Evolutionary conservation across 352 stramenopile species (phyloP).

Genomic region (Phytophthora sansomeana): DNA sequence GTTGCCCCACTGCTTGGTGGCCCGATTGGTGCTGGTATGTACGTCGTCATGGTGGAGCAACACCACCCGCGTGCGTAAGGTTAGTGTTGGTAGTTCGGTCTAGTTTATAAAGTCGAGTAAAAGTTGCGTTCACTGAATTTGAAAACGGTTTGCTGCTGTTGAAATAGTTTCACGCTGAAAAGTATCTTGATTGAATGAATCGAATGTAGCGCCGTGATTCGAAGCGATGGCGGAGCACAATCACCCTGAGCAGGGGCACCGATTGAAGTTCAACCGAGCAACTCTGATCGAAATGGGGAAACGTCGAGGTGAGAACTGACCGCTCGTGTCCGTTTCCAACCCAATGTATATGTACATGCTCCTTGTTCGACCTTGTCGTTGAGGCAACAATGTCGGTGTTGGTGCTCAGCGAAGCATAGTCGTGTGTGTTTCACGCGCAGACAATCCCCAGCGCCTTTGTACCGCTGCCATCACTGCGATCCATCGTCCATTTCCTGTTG

Average conservation of each 20-base stretch:
- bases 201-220: neutral
- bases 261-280: conserved; percentile 18
- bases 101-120: conserved; percentile 30
- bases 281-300: neutral
- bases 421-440: conserved; percentile 14
- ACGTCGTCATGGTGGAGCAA: conserved; percentile 43
- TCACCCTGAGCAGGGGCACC: conserved; percentile 6
- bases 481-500: conserved; percentile 15
- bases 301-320: neutral
- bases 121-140: conserved; percentile 21
- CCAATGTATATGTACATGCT: no score
- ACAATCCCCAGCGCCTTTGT: conserved; percentile 9
- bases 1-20: conserved; percentile 48
- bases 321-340: no score
- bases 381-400: conserved; percentile 33
- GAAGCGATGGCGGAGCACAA: neutral
- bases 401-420: conserved; percentile 26
- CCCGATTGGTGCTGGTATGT: conserved; percentile 39
- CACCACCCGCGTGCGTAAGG: conserved; percentile 34
- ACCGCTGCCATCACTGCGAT: conserved; percentile 6
- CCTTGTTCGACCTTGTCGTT: conserved; percentile 9
- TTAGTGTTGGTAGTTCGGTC: neutral
- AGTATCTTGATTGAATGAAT: neutral
- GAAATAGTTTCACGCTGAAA: neutral
- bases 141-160: neutral